Evolutionary conservation across 129 eudicot species (phyloP), one percentile per base, ranked within the genome.

Genomic region (Logfia minima): DNA sequence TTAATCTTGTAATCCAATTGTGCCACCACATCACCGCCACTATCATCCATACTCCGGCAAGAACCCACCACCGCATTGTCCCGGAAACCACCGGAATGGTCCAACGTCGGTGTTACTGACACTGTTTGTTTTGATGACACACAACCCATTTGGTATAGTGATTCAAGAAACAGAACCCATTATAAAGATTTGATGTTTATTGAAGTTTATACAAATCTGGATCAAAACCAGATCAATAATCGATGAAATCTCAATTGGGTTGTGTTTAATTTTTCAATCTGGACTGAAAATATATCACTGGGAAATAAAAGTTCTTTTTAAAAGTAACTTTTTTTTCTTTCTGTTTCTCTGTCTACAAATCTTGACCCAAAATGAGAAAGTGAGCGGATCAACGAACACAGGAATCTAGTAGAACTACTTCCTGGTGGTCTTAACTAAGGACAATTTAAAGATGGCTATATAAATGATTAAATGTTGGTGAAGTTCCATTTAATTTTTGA

Each of bases 81-180:
- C 80, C 75, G 68, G 28, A 89, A 80, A 51, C 60, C 89, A 2
- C 92, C 96, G 75, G 96, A 92, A 43, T 88, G 81, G 28, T 93
- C 98, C 63, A 75, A 24, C 17, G 96, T 92, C 28, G 98, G 98
- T 70, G 96, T 93, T 65, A 93, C 96, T 34, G 94, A 82, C 66
- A 88, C 98, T 24, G 94, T 79, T 68, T 90, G 94, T 80, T 93
- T 93, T 18, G 95, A 88, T 52, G 92, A 51, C 84, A 90, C 96
- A 85, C 98, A 93, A 37, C 98, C 98, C 98, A 93, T 93, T 34
- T 56, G 4, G 35, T 28, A 23, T 11, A 52, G 28, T 29, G 77
- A 23, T 43, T 72, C 77, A 71, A 72, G 77, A 81, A 68, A 8
- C 13, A 13, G 35, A 70, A 71, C 51, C 72, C 82, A 79, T 79